A percentile compares a stretch with the other conserved stretches of the same genome.
These are phyloP conservation scores for Ambrosia artemisiifolia DNA, from an alignment of 129 eudicot genomes.

Conservation along the genomic window DNA sequence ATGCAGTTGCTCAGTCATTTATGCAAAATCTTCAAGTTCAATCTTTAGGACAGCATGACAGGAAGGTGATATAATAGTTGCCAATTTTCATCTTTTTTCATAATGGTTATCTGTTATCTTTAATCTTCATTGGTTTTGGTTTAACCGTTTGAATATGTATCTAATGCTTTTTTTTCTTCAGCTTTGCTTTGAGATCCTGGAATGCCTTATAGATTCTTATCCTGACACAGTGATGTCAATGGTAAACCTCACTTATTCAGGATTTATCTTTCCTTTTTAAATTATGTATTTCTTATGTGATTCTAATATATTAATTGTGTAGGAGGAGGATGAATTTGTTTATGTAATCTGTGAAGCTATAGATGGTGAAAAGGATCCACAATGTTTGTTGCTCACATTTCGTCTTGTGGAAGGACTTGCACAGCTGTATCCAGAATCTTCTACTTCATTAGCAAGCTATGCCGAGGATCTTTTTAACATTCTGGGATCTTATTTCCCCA, in stretches of 20 bases:
- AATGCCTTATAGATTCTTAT: slow-evolving; percentile 65
- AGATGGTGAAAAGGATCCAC: slow-evolving; percentile 94
- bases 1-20: slow-evolving; percentile 56
- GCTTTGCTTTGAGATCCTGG: slow-evolving; percentile 84
- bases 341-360: slow-evolving; percentile 78
- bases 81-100: not conserved
- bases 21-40: slow-evolving; percentile 79
- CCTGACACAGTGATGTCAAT: slow-evolving; percentile 40
- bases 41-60: slow-evolving; percentile 85
- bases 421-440: slow-evolving; percentile 55
- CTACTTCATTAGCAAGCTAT: slow-evolving; percentile 58
- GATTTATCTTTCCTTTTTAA: not conserved
- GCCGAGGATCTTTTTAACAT: slow-evolving; percentile 80
- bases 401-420: slow-evolving; percentile 66
- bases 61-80: slow-evolving; percentile 54
- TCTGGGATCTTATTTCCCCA: slow-evolving; percentile 85
- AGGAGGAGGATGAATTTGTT: slow-evolving; percentile 88
- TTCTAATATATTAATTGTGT: slow-evolving; percentile 8
- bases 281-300: not conserved
- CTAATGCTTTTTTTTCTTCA: slow-evolving; percentile 38
- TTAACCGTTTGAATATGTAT: not conserved
- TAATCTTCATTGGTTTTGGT: not conserved
- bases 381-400: slow-evolving; percentile 67
- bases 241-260: slow-evolving; percentile 40
- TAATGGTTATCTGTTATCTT: not conserved